Percentiles rank a stretch among this genome's conserved stretches.
These are phyloP conservation scores for Cutaneotrichosporon sp. DNA, from an alignment of 1,284 basidiomycete genomes.

Conservation along the genomic window DNA sequence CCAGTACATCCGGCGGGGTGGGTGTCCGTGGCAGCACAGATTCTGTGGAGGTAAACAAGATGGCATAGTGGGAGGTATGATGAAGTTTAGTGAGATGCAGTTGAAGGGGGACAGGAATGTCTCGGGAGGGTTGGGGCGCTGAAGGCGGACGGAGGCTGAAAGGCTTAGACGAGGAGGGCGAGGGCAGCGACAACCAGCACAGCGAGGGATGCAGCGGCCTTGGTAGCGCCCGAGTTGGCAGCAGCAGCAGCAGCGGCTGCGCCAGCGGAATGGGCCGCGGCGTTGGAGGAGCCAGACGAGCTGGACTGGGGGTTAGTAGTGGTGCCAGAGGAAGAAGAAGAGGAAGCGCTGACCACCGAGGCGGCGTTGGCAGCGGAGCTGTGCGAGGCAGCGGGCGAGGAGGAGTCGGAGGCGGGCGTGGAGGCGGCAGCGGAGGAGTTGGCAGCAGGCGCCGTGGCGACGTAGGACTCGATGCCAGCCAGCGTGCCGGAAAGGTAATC, in stretches of 20 bases:
- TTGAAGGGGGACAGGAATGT: not conserved
- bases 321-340: not conserved
- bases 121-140: not conserved
- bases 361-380: not conserved
- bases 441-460: not conserved
- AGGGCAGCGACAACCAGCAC: not conserved
- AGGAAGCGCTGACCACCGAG: not conserved
- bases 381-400: not conserved
- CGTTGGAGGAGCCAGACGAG: not conserved
- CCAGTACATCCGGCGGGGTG: too few species aligned
- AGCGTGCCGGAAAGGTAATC: slow-evolving; percentile 15
- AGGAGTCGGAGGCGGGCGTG: not conserved
- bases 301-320: not conserved
- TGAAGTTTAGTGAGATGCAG: not conserved
- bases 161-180: not conserved
- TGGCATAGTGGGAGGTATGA: not conserved
- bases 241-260: too few species aligned
- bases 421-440: not conserved
- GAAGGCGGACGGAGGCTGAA: not conserved
- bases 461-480: not conserved
- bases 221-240: not conserved
- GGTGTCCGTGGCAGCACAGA: too few species aligned
- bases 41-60: not conserved
- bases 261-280: not conserved
- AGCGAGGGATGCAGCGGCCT: not conserved